Conservation (phyloP, 1,139 yeast genomes). For the Pichia norvegensis region DNA sequence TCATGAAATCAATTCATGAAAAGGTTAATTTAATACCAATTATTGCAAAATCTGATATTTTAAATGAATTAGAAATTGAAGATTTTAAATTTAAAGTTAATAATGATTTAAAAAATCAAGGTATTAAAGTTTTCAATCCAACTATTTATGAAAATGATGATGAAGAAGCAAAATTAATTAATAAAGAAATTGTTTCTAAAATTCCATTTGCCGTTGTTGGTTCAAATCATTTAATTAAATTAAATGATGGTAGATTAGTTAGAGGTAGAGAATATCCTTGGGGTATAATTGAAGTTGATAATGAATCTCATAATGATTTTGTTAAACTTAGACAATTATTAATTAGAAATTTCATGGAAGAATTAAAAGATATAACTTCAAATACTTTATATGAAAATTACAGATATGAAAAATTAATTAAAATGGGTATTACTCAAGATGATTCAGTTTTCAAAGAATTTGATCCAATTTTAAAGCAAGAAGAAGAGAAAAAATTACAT, state of each 20-base stretch:
- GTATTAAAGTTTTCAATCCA: conserved; percentile 75
- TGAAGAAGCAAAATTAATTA: conserved; percentile 65
- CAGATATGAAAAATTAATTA: conserved; percentile 72
- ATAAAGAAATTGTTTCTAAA: conserved; percentile 57
- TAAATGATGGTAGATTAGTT: conserved; percentile 68
- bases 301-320: conserved; percentile 91
- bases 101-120: conserved; percentile 69
- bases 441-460: conserved; percentile 85
- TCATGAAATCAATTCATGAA: conserved; percentile 83
- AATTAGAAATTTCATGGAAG: conserved; percentile 87
- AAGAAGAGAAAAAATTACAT: conserved; percentile 87
- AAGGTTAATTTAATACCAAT: conserved; percentile 92
- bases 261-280: conserved; percentile 96
- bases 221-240: conserved; percentile 67
- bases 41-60: conserved; percentile 89
- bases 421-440: conserved; percentile 91
- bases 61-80: conserved; percentile 77
- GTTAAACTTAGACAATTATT: conserved; percentile 83
- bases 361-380: conserved; percentile 80
- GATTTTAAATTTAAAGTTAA: conserved; percentile 69
- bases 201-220: conserved; percentile 96
- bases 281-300: conserved; percentile 96
- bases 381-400: conserved; percentile 77
- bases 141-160: conserved; percentile 77
- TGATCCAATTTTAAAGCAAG: conserved; percentile 88